A percentile compares a stretch with the other conserved stretches of the same genome.
Evolutionary conservation across 306 rosid species (phyloP).

Genomic region (Pterocarpus santalinus): DNA sequence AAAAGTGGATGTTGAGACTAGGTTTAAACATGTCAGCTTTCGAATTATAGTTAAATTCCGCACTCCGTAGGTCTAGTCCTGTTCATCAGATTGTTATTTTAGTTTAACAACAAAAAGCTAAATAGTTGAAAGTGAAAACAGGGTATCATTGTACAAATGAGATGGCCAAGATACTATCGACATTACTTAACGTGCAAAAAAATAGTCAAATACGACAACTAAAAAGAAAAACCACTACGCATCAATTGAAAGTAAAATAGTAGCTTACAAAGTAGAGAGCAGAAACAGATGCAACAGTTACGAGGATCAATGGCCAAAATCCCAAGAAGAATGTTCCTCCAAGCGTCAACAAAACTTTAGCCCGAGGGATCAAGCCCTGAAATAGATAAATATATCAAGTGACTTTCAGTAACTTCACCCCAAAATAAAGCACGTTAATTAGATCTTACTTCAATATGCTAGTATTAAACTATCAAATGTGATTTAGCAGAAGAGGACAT

Average conservation of each 20-base stretch:
- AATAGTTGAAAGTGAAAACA: no score
- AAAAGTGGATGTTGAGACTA: no score
- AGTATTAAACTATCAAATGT: background rate
- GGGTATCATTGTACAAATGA: background rate
- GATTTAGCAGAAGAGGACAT: background rate
- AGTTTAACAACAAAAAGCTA: background rate
- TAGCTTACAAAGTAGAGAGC: constrained; percentile 84
- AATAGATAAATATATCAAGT: constrained; percentile 42
- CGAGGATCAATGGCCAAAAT: constrained; percentile 89
- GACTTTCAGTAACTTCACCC: background rate
- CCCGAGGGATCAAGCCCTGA: constrained; percentile 95
- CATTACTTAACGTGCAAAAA: constrained; percentile 14
- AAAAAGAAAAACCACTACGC: background rate
- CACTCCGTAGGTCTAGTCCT: no score
- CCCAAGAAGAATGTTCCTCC: constrained; percentile 96
- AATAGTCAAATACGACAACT: background rate
- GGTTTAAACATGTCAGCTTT: no score
- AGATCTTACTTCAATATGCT: background rate
- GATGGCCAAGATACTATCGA: background rate
- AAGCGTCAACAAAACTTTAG: constrained; percentile 77
- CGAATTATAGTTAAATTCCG: no score
- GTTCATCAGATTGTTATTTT: constrained; percentile 1
- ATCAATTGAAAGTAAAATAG: constrained; percentile 32
- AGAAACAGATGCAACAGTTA: constrained; percentile 68
- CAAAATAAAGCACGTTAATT: constrained; percentile 11